phyloP scores from a whole-genome alignment of 768 basidiomycete species.

The Lactarius tabidus region DNA sequence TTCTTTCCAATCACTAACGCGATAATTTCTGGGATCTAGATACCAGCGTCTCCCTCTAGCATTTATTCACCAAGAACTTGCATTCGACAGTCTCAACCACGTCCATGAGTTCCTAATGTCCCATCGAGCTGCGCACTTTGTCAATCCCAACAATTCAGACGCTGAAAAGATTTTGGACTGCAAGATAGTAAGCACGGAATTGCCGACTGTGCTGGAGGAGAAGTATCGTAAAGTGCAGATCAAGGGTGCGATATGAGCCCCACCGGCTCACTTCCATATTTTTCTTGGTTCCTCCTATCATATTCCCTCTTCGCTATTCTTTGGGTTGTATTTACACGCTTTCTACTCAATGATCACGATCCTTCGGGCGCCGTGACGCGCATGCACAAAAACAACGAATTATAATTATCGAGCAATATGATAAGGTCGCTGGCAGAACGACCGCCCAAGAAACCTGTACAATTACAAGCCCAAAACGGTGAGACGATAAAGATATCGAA shows the following conservation, averaged over 20 bases:
- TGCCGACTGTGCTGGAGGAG: slow-evolving; percentile 66
- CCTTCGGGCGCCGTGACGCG: neutral
- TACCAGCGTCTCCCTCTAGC: slow-evolving; percentile 74
- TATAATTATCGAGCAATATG: neutral
- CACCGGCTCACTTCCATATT: slow-evolving; percentile 20
- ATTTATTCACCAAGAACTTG: slow-evolving; percentile 78
- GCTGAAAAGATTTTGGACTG: slow-evolving; percentile 67
- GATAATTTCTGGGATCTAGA: slow-evolving; percentile 40
- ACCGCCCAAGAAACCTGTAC: neutral
- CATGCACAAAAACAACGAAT: no score
- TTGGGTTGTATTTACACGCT: slow-evolving; percentile 14
- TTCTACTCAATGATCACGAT: slow-evolving; percentile 13
- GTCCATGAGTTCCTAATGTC: slow-evolving; percentile 65
- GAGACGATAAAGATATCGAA: neutral
- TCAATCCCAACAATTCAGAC: slow-evolving; percentile 59
- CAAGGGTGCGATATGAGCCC: slow-evolving; percentile 79
- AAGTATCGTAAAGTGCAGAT: slow-evolving; percentile 86
- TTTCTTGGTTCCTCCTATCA: slow-evolving; percentile 14
- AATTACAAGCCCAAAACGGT: neutral
- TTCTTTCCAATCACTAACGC: slow-evolving; percentile 1
- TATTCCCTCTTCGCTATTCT: neutral
- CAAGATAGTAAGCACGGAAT: slow-evolving; percentile 51
- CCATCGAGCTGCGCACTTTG: slow-evolving; percentile 65
- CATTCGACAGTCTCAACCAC: slow-evolving; percentile 65
- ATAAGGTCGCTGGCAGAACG: neutral